Evolutionary conservation across 73 alveolate species (phyloP).

Genomic region (Symbiodinium pilosum): DNA sequence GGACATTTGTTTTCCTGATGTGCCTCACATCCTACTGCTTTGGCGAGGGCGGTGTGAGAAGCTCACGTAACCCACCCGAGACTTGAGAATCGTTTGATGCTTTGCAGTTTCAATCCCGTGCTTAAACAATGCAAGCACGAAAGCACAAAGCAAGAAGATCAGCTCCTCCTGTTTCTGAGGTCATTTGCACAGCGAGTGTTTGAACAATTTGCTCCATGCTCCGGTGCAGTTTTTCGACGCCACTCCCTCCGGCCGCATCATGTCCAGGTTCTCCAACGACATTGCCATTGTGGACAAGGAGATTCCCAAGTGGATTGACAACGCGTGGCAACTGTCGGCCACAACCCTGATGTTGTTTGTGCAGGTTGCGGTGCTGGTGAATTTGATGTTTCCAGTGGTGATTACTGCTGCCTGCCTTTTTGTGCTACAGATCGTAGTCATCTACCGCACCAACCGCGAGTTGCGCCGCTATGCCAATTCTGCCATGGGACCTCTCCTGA

Average conservation of each 20-base stretch:
- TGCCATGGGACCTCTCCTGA: conserved; percentile 32
- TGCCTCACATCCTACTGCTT: conserved; percentile 18
- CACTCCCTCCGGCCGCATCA: conserved; percentile 94
- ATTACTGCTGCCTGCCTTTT: background rate
- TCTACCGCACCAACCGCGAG: conserved; percentile 44
- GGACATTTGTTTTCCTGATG: background rate
- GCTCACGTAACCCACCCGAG: too few species aligned
- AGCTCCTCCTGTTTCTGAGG: too few species aligned
- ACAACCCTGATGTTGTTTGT: background rate
- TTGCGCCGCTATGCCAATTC: conserved; percentile 20
- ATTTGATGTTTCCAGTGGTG: background rate
- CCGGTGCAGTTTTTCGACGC: conserved; percentile 89
- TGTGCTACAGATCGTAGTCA: background rate
- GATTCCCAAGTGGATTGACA: conserved; percentile 11
- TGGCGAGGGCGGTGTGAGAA: conserved; percentile 10
- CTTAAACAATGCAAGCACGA: too few species aligned
- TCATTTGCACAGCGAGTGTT: conserved; percentile 21
- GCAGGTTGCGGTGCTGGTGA: background rate
- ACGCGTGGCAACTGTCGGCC: background rate
- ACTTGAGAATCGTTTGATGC: too few species aligned
- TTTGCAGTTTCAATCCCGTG: background rate
- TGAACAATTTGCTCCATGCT: conserved; percentile 49
- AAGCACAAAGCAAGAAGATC: too few species aligned
- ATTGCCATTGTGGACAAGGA: conserved; percentile 27
- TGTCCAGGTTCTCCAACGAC: conserved; percentile 90